phyloP scores from a whole-genome alignment of 2,329 filamentous ascomycete genomes.

The Chaetomiaceae sp. region DNA sequence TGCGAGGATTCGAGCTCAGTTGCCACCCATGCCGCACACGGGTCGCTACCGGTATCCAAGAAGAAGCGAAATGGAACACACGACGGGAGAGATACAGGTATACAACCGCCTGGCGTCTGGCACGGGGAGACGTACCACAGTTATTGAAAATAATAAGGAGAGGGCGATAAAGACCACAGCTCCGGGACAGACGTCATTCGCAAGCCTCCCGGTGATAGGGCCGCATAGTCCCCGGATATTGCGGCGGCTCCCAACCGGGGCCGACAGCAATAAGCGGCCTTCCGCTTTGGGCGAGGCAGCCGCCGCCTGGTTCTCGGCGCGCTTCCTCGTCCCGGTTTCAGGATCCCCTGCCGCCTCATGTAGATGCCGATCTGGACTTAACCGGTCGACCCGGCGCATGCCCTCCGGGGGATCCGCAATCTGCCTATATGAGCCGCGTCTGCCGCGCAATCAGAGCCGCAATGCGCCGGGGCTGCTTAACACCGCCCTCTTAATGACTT shows the following conservation, averaged over 20 bases:
- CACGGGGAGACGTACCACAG: too few relatives aligned
- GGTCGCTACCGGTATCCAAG: neutral
- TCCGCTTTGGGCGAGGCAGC: conserved; percentile 3
- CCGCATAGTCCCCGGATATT: conserved; percentile 3
- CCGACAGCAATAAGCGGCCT: conserved; percentile 5
- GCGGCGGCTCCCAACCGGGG: neutral
- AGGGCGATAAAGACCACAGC: neutral
- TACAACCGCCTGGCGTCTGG: neutral
- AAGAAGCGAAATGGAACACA: neutral
- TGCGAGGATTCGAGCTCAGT: too few relatives aligned
- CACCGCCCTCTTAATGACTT: too few relatives aligned
- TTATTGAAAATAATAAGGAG: neutral
- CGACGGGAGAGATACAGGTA: neutral
- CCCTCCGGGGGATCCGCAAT: conserved; percentile 15
- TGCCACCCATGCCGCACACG: neutral
- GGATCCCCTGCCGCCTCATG: conserved; percentile 6
- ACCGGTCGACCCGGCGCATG: conserved; percentile 14
- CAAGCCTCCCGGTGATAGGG: neutral
- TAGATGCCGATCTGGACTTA: conserved; percentile 10
- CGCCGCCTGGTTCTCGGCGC: conserved; percentile 4
- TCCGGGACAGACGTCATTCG: neutral
- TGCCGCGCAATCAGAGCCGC: conserved; percentile 22
- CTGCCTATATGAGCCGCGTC: conserved; percentile 21
- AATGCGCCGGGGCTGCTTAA: conserved; percentile 22
- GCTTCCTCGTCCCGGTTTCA: conserved; percentile 16